These are phyloP conservation scores for Acacia pycnantha DNA, from an alignment of 331 rosid species.

Conservation along the genomic window DNA sequence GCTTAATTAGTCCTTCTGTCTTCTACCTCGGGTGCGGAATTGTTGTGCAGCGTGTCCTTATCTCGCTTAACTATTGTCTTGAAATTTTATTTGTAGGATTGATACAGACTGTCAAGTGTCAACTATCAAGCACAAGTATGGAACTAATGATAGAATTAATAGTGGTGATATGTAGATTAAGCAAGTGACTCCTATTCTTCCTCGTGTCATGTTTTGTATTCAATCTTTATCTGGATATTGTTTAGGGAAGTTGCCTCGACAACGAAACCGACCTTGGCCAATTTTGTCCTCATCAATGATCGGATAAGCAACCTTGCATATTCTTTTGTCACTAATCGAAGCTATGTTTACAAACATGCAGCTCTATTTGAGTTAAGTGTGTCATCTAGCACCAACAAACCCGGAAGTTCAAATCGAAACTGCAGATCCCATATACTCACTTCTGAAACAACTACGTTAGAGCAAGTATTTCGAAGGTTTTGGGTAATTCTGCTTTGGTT, in stretches of 20 bases:
- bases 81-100: background rate
- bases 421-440: constrained; percentile 32
- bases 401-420: constrained; percentile 31
- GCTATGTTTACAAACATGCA: constrained; percentile 38
- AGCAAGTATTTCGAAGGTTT: constrained; percentile 46
- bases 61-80: background rate
- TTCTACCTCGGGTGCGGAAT: background rate
- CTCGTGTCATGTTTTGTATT: background rate
- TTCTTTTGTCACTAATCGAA: constrained; percentile 35
- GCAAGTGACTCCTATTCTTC: background rate
- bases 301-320: constrained; percentile 23
- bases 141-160: background rate
- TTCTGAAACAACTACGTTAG: constrained; percentile 41
- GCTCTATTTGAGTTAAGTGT: constrained; percentile 41
- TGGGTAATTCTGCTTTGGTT: constrained; percentile 51
- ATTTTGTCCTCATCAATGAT: constrained; percentile 21
- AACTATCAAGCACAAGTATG: background rate
- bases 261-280: constrained; percentile 32
- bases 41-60: background rate
- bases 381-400: constrained; percentile 35
- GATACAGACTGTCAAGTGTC: background rate
- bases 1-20: background rate
- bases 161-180: background rate
- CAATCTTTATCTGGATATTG: background rate
- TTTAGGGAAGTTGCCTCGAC: constrained; percentile 39